A percentile compares a stretch with the other conserved stretches of the same genome.
Evolutionary conservation across 768 basidiomycete genomes (phyloP).

Genomic region (Suillus hirtellus): DNA sequence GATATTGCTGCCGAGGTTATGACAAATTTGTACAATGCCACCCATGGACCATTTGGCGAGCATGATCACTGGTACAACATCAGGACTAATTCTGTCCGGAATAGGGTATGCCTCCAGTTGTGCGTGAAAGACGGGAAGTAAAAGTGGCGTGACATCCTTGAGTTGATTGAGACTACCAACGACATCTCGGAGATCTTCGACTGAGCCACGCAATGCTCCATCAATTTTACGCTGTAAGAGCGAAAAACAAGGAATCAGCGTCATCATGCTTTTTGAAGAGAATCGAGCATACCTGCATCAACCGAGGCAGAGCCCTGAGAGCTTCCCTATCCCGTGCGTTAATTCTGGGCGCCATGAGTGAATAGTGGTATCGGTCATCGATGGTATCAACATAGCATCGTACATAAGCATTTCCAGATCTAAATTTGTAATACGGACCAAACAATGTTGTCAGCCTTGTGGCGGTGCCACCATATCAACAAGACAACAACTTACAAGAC

Average conservation of each 20-base stretch:
- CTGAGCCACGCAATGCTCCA: conserved; percentile 7
- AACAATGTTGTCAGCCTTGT: neutral
- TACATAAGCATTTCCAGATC: conserved; percentile 22
- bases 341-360: conserved; percentile 5
- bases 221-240: neutral
- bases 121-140: conserved; percentile 7
- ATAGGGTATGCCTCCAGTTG: conserved; percentile 6
- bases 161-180: conserved; percentile 9
- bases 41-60: conserved; percentile 9
- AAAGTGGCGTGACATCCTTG: neutral
- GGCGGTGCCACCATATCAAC: too few species aligned
- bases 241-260: neutral
- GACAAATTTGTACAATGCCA: conserved; percentile 10
- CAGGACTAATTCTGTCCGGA: conserved; percentile 4
- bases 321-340: conserved; percentile 5
- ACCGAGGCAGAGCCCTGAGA: conserved; percentile 1
- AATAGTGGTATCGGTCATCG: conserved; percentile 11
- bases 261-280: neutral
- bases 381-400: conserved; percentile 1
- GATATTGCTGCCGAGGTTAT: conserved; percentile 5
- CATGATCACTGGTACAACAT: conserved; percentile 7
- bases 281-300: conserved; percentile 4
- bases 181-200: conserved; percentile 3
- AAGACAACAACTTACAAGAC: too few species aligned
- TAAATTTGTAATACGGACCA: conserved; percentile 20